Evolutionary conservation across 139 green algal genomes (phyloP), one percentile per base, ranked within the genome.

Genomic region (Chlamydomonas sp.): DNA sequence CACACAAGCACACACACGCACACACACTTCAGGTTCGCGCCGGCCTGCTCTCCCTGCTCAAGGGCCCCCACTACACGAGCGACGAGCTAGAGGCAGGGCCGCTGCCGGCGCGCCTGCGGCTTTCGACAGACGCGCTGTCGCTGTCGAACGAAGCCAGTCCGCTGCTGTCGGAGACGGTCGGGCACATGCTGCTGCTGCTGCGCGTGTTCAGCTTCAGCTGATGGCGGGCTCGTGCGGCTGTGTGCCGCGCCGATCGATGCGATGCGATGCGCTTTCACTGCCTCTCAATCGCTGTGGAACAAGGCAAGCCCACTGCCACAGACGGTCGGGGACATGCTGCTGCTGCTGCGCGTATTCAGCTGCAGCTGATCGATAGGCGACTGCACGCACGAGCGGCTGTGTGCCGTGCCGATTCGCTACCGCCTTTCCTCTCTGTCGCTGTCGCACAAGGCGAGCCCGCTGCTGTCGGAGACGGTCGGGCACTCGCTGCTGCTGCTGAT

Each of bases 1-100:
- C n/a, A n/a, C n/a, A n/a, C n/a, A n/a, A n/a, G n/a, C n/a, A n/a
- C n/a, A n/a, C n/a, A n/a, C n/a, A n/a, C n/a, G n/a, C n/a, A n/a
- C n/a, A n/a, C n/a, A n/a, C n/a, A n/a, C n/a, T n/a, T 48, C 73
- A 81, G 66, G 39, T 85, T 37, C 83, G 85, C 48, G 43, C 67
- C 6, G 70, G 62, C 48, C 48, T 86, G 63, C 69, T 84, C 58
- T 69, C 77, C 16, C 67, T 82, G 31, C 70, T 86, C 6, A 54
- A 69, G 34, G 62, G 62, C 37, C 62, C 62, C 5, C 26, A 35
- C 5, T 36, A 58, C 8, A 16, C 54, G 36, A 69, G 5, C 10
- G 62, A 69, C 24, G 62, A 69, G 62, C 37, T 69, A 6, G 37
- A 69, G 31, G 62, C 36, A 57, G 35, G 36, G 5, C 36, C 36